These are phyloP conservation scores for Ramaria rubella DNA, from an alignment of 768 basidiomycete genomes.

Conservation along the genomic window DNA sequence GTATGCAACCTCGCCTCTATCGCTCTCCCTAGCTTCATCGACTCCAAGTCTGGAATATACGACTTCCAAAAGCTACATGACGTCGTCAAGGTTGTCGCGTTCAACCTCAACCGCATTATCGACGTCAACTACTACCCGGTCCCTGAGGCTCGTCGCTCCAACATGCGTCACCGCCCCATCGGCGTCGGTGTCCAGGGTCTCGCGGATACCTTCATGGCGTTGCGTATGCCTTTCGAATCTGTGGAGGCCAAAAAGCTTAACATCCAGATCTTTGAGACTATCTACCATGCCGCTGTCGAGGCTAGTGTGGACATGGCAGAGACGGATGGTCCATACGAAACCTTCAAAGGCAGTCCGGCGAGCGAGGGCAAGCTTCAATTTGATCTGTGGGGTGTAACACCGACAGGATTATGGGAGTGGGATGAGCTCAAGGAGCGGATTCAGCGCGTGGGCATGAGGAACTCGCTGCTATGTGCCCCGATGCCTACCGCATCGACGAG, in stretches of 20 bases:
- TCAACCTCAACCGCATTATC: conserved; percentile 91
- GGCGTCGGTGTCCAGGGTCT: conserved; percentile 97
- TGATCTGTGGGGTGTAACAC: conserved; percentile 92
- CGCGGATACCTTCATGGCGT: conserved; percentile 96
- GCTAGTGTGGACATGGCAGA: conserved; percentile 83
- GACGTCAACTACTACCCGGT: conserved; percentile 95
- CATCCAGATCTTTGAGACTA: conserved; percentile 96
- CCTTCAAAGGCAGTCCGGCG: conserved; percentile 88
- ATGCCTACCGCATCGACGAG: conserved; percentile 99
- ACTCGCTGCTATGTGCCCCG: conserved; percentile 88
- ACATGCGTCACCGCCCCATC: conserved; percentile 96
- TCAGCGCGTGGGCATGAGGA: conserved; percentile 65
- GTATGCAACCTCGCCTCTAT: conserved; percentile 98
- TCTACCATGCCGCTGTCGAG: conserved; percentile 93
- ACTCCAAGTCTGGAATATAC: conserved; percentile 45
- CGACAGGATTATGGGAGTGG: conserved; percentile 94
- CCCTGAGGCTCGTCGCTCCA: conserved; percentile 83
- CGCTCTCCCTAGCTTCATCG: conserved; percentile 90
- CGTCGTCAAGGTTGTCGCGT: conserved; percentile 86
- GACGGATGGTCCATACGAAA: conserved; percentile 76
- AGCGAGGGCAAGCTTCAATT: conserved; percentile 83
- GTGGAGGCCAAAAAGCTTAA: conserved; percentile 82
- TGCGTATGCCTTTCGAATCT: conserved; percentile 94
- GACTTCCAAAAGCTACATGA: conserved; percentile 95
- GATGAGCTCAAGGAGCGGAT: conserved; percentile 78